These are phyloP conservation scores for Papiliotrema terrestris DNA, from an alignment of 1,284 basidiomycete genomes.

Conservation along the genomic window DNA sequence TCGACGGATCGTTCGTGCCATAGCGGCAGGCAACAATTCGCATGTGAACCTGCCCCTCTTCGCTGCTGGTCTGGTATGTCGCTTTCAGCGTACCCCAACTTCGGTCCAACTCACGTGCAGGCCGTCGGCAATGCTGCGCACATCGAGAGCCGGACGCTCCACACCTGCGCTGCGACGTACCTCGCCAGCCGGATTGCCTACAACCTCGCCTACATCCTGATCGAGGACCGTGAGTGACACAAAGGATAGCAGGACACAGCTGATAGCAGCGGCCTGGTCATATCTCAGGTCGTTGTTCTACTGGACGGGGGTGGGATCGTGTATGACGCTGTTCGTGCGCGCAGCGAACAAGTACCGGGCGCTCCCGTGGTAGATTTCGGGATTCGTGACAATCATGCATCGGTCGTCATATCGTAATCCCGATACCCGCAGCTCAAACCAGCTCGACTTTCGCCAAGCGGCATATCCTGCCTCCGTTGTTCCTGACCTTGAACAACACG, in stretches of 20 bases:
- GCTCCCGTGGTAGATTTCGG: slow-evolving; percentile 7
- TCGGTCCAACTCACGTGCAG: not conserved
- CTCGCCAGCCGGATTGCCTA: slow-evolving; percentile 17
- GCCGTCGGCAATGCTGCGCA: slow-evolving; percentile 23
- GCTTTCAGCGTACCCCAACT: too few relatives aligned
- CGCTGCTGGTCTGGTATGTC: slow-evolving; percentile 20
- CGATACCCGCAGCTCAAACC: not conserved
- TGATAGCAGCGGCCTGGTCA: slow-evolving; percentile 4
- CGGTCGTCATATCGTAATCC: too few relatives aligned
- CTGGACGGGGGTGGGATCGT: slow-evolving; percentile 7
- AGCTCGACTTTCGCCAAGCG: slow-evolving; percentile 45
- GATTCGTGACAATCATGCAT: not conserved
- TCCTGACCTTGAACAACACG: slow-evolving; percentile 51
- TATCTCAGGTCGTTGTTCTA: slow-evolving; percentile 7
- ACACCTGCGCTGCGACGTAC: slow-evolving; percentile 15
- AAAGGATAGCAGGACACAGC: not conserved
- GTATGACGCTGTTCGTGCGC: slow-evolving; percentile 13
- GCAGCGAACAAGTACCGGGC: slow-evolving; percentile 8
- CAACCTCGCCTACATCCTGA: slow-evolving; percentile 27
- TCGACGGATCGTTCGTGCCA: slow-evolving; percentile 10
- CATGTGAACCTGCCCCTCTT: slow-evolving; percentile 24
- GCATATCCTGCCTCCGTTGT: slow-evolving; percentile 50
- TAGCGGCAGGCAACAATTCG: slow-evolving; percentile 26
- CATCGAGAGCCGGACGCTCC: slow-evolving; percentile 11
- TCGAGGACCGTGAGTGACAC: slow-evolving; percentile 20